These are phyloP conservation scores for Margaritispora aquatica DNA, from an alignment of 495 filamentous ascomycete genomes.

Conservation along the genomic window DNA sequence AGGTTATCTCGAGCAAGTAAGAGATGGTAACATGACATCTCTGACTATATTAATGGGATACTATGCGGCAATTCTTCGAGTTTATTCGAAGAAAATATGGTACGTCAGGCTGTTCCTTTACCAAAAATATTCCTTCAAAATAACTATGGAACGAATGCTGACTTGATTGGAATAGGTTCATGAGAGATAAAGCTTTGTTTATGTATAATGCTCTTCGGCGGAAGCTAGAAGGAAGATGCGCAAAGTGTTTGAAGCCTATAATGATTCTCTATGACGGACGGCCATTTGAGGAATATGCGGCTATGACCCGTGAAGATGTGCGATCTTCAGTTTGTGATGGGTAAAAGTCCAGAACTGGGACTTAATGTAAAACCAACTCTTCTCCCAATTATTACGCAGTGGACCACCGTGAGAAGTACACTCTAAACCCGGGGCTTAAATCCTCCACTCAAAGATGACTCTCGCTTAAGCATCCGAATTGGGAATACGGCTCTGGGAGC, in stretches of 20 bases:
- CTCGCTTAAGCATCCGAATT: too few relatives aligned
- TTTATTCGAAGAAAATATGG: slow-evolving; percentile 3
- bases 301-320: neutral
- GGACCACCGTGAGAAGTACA: too few relatives aligned
- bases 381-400: too few relatives aligned
- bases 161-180: too few relatives aligned
- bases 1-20: slow-evolving; percentile 2
- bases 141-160: too few relatives aligned
- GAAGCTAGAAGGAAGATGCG: slow-evolving; percentile 2
- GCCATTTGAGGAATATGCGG: neutral
- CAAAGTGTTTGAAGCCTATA: neutral
- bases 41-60: slow-evolving; percentile 4
- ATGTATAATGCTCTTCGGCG: neutral
- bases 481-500: neutral
- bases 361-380: too few relatives aligned
- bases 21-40: neutral
- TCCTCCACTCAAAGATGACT: too few relatives aligned
- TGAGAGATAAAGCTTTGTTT: slow-evolving; percentile 5
- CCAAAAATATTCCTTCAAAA: too few relatives aligned
- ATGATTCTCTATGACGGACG: neutral
- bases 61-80: slow-evolving; percentile 3
- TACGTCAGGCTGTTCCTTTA: too few relatives aligned
- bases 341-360: too few relatives aligned
- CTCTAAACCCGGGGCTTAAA: too few relatives aligned
- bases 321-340: neutral